Evolutionary conservation across 2,329 filamentous ascomycete genomes (phyloP).

Genomic region (Dactylella cylindrospora): DNA sequence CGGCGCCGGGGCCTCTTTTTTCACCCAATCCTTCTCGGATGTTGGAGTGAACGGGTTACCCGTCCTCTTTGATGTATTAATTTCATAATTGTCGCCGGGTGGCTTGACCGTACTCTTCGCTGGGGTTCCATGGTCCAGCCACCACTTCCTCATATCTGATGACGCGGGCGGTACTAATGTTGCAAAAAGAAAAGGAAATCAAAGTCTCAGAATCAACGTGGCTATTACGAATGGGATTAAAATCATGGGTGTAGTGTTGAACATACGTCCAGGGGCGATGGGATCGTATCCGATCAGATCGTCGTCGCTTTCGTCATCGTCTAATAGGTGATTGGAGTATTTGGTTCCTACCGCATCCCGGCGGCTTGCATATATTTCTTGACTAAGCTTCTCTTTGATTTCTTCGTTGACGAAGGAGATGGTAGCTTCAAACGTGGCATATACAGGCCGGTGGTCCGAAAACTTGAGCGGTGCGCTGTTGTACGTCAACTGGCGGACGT

Average conservation of each 20-base stretch:
- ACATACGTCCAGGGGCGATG: conserved; percentile 73
- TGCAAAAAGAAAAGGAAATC: not conserved
- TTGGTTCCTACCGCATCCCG: conserved; percentile 64
- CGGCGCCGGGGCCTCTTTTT: conserved; percentile 31
- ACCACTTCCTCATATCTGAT: conserved; percentile 70
- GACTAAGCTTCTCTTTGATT: conserved; percentile 70
- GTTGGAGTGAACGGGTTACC: conserved; percentile 78
- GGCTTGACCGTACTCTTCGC: conserved; percentile 72
- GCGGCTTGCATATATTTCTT: conserved; percentile 70
- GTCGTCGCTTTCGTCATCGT: conserved; percentile 71
- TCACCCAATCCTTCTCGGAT: conserved; percentile 81
- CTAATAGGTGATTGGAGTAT: conserved; percentile 61
- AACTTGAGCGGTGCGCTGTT: conserved; percentile 78
- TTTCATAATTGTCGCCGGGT: conserved; percentile 61
- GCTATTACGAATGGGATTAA: conserved; percentile 35
- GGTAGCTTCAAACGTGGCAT: conserved; percentile 79
- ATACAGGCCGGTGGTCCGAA: conserved; percentile 95
- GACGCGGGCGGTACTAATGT: conserved; percentile 63
- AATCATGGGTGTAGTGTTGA: conserved; percentile 60
- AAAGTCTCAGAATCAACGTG: conserved; percentile 24
- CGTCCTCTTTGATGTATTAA: conserved; percentile 71
- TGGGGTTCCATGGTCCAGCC: conserved; percentile 69
- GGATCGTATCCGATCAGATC: conserved; percentile 79
- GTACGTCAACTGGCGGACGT: conserved; percentile 80
- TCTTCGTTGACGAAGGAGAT: conserved; percentile 78